A percentile compares a stretch with the other conserved stretches of the same genome.
Conservation (phyloP, 177 flowering plant species). For the Tripterygium wilfordii region DNA sequence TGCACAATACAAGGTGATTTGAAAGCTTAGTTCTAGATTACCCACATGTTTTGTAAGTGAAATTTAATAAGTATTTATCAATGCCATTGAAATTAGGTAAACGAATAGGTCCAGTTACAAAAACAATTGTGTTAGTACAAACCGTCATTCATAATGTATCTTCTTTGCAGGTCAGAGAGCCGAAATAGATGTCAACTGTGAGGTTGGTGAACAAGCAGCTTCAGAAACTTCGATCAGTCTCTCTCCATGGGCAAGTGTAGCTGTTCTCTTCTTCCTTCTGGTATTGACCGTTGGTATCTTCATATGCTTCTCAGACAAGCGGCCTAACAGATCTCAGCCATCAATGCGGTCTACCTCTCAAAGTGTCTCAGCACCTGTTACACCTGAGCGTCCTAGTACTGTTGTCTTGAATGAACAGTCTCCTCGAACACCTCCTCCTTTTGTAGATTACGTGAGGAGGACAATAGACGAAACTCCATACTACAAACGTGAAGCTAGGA, state of each 20-base stretch:
- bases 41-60: too few relatives aligned
- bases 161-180: conserved; percentile 56
- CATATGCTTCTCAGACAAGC: conserved; percentile 25
- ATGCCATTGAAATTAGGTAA: too few relatives aligned
- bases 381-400: conserved; percentile 43
- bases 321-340: conserved; percentile 23
- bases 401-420: conserved; percentile 29
- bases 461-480: conserved; percentile 91
- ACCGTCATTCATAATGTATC: background rate
- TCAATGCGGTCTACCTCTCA: conserved; percentile 22
- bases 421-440: conserved; percentile 80
- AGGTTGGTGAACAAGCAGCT: conserved; percentile 24
- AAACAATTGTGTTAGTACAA: too few relatives aligned
- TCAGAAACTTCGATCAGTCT: conserved; percentile 3
- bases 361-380: conserved; percentile 20
- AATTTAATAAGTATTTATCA: too few relatives aligned
- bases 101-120: too few relatives aligned
- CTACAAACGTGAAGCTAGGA: conserved; percentile 51
- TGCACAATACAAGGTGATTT: conserved; percentile 61
- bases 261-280: conserved; percentile 20
- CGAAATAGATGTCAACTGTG: conserved; percentile 52
- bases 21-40: background rate
- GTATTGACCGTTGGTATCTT: conserved; percentile 23
- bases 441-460: conserved; percentile 71
- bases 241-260: conserved; percentile 19